Evolutionary conservation across 2,329 filamentous ascomycete species (phyloP).

Genomic region (Verticillium tricorpus): DNA sequence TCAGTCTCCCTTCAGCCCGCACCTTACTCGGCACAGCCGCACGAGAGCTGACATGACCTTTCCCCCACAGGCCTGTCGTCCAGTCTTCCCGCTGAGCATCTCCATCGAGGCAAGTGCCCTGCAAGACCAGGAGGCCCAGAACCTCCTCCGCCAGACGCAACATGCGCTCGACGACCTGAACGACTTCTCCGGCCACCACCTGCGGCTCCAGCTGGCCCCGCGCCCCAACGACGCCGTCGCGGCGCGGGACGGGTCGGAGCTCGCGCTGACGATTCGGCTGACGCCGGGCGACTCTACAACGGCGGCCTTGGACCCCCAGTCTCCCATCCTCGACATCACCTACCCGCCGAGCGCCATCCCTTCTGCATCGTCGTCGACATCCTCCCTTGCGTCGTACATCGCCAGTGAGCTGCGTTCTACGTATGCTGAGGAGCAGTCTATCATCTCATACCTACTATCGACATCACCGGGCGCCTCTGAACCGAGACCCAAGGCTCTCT

Average conservation of each 20-base stretch:
- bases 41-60: slow-evolving; percentile 1
- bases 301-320: slow-evolving; percentile 63
- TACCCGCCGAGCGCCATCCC: slow-evolving; percentile 69
- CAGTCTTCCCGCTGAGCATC: slow-evolving; percentile 83
- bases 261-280: slow-evolving; percentile 68
- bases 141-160: slow-evolving; percentile 76
- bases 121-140: slow-evolving; percentile 62
- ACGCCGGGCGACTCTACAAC: slow-evolving; percentile 57
- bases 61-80: slow-evolving; percentile 66
- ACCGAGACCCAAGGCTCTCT: slow-evolving; percentile 38
- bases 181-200: slow-evolving; percentile 78
- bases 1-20: slow-evolving; percentile 30
- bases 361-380: slow-evolving; percentile 63
- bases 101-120: slow-evolving; percentile 67
- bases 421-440: slow-evolving; percentile 84
- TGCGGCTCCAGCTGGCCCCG: slow-evolving; percentile 65
- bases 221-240: slow-evolving; percentile 17
- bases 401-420: slow-evolving; percentile 71
- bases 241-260: slow-evolving; percentile 22
- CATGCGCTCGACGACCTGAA: slow-evolving; percentile 82
- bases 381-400: slow-evolving; percentile 70
- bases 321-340: slow-evolving; percentile 68
- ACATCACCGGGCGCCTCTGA: slow-evolving; percentile 49
- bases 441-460: slow-evolving; percentile 71
- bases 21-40: background rate